A percentile compares a stretch with the other conserved stretches of the same genome.
phyloP scores from a whole-genome alignment of 306 rosid species.

The Begonia loranthoides region DNA sequence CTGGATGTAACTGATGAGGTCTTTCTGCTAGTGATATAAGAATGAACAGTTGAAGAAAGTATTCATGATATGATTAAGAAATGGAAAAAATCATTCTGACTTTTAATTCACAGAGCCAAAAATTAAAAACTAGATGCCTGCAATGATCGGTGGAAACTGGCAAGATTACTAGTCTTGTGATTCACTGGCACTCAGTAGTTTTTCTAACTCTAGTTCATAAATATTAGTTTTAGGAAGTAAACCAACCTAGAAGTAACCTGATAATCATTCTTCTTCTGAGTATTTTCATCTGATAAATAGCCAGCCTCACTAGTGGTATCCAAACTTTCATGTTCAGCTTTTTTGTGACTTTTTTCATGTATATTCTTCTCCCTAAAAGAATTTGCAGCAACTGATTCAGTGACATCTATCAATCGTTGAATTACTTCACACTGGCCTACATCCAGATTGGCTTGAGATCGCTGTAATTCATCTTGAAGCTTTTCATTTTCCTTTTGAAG shows the following conservation, averaged over 20 bases:
- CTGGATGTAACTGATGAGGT: conserved; percentile 48
- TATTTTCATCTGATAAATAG: conserved; percentile 42
- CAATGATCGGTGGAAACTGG: too few relatives aligned
- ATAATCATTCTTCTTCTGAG: conserved; percentile 27
- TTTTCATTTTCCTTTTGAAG: conserved; percentile 30
- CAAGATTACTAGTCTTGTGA: too few relatives aligned
- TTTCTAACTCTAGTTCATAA: too few relatives aligned
- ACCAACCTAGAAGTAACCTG: conserved; percentile 41
- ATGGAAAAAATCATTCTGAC: too few relatives aligned
- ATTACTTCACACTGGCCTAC: conserved; percentile 22
- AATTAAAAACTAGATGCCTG: background rate
- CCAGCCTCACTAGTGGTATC: conserved; percentile 36
- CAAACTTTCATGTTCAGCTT: conserved; percentile 33
- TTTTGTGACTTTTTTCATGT: conserved; percentile 41
- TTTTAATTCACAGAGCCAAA: background rate
- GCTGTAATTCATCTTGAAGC: conserved; percentile 14
- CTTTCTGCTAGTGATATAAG: conserved; percentile 21
- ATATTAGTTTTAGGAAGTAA: background rate
- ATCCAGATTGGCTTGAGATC: conserved; percentile 13
- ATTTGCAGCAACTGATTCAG: conserved; percentile 47
- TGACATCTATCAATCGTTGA: conserved; percentile 26
- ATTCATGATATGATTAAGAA: too few relatives aligned
- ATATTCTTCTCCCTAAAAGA: conserved; percentile 44
- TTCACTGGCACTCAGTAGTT: too few relatives aligned
- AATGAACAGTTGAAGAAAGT: background rate